Percentiles rank a stretch among this genome's conserved stretches.
phyloP scores from a whole-genome alignment of 495 filamentous ascomycete genomes.

The Aspergillus taichungensis region DNA sequence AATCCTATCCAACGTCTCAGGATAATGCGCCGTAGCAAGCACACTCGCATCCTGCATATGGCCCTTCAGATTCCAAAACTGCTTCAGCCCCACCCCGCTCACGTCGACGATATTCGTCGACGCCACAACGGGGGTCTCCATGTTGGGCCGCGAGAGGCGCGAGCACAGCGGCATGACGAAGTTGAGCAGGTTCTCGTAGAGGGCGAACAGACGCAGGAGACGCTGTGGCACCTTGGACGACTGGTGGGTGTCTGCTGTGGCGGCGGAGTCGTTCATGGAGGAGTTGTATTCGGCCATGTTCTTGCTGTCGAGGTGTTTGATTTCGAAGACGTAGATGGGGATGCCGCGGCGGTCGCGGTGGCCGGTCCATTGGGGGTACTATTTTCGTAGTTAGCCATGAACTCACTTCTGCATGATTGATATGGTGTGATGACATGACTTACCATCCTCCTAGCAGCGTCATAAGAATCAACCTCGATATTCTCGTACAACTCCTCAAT shows the following conservation, averaged over 20 bases:
- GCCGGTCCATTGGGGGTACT: slow-evolving; percentile 94
- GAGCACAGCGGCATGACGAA: slow-evolving; percentile 81
- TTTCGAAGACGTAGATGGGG: slow-evolving; percentile 81
- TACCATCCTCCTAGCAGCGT: slow-evolving; percentile 67
- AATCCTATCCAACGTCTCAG: slow-evolving; percentile 80
- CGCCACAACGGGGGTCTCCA: slow-evolving; percentile 71
- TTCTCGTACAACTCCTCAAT: slow-evolving; percentile 67
- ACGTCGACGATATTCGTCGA: slow-evolving; percentile 88
- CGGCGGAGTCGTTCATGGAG: slow-evolving; percentile 43
- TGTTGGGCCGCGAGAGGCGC: slow-evolving; percentile 58
- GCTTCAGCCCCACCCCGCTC: slow-evolving; percentile 70
- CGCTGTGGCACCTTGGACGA: slow-evolving; percentile 48
- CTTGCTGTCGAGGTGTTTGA: slow-evolving; percentile 72
- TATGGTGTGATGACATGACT: slow-evolving; percentile 14
- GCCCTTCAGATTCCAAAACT: slow-evolving; percentile 85
- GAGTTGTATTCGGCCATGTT: slow-evolving; percentile 67
- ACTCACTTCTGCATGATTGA: not conserved
- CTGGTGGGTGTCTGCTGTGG: slow-evolving; percentile 49
- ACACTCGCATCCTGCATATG: slow-evolving; percentile 87
- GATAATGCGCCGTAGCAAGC: slow-evolving; percentile 86
- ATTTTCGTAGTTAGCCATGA: not conserved
- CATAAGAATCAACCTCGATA: slow-evolving; percentile 74
- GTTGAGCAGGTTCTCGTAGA: slow-evolving; percentile 83
- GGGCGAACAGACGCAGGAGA: slow-evolving; percentile 70
- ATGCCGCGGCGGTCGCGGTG: slow-evolving; percentile 80